A percentile compares a stretch with the other conserved stretches of the same genome.
Conservation (phyloP, 2,329 filamentous ascomycete genomes). For the Amauroascus niger region DNA sequence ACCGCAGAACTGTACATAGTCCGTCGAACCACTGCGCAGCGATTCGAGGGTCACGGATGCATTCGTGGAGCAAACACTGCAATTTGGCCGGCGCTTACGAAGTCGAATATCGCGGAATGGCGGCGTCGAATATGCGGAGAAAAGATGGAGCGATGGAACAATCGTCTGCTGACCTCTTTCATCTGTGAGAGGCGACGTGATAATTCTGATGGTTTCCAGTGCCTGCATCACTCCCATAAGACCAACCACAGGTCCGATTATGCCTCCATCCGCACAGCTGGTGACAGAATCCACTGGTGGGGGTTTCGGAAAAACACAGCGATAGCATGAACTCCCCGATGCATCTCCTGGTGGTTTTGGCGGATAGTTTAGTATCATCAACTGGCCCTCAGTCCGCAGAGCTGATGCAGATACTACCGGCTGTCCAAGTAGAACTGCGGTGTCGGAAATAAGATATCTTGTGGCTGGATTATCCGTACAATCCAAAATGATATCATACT, state of each 20-base stretch:
- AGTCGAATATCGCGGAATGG: constrained; percentile 67
- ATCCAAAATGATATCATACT: constrained; percentile 80
- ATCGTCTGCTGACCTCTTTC: constrained; percentile 19
- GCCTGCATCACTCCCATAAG: constrained; percentile 90
- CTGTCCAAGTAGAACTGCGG: constrained; percentile 68
- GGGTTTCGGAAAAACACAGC: constrained; percentile 82
- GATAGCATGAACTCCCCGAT: constrained; percentile 73
- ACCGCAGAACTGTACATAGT: constrained; percentile 84
- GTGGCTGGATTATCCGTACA: constrained; percentile 91
- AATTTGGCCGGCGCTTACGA: constrained; percentile 57
- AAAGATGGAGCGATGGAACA: constrained; percentile 33
- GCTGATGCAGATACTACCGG: constrained; percentile 84
- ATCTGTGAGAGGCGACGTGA: constrained; percentile 39
- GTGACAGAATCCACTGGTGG: constrained; percentile 73
- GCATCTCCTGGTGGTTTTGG: constrained; percentile 49
- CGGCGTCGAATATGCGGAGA: constrained; percentile 36
- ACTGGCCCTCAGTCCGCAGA: constrained; percentile 76
- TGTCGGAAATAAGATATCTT: constrained; percentile 85
- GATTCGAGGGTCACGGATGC: constrained; percentile 54
- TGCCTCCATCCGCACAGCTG: constrained; percentile 85
- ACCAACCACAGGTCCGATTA: constrained; percentile 85
- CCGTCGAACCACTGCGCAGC: constrained; percentile 56
- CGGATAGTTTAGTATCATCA: constrained; percentile 79
- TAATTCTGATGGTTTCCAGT: constrained; percentile 76
- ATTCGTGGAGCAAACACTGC: constrained; percentile 62